Conservation (phyloP, 2,329 filamentous ascomycete species). For the Clonostachys sp. region DNA sequence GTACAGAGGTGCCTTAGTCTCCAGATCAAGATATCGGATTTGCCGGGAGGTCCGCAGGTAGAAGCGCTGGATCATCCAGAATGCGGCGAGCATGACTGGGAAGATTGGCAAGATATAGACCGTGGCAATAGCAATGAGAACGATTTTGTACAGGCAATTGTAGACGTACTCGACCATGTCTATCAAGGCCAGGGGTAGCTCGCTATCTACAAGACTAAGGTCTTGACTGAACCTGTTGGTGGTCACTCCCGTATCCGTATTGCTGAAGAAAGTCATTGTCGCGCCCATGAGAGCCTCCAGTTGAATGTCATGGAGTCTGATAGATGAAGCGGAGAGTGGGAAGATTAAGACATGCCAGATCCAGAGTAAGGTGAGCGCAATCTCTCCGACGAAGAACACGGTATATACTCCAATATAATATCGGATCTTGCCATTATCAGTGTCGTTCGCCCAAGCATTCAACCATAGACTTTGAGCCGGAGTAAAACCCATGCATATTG, state of each 20-base stretch:
- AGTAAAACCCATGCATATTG: not conserved
- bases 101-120: conserved; percentile 28
- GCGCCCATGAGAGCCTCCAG: conserved; percentile 18
- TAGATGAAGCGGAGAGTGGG: conserved; percentile 10
- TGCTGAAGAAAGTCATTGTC: conserved; percentile 31
- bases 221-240: conserved; percentile 43
- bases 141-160: conserved; percentile 4
- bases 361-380: conserved; percentile 12
- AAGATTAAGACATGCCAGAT: conserved; percentile 16
- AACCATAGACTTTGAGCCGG: too few species aligned
- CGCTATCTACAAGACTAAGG: conserved; percentile 7
- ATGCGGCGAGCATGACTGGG: conserved; percentile 29
- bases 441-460: too few species aligned
- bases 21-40: conserved; percentile 44
- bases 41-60: conserved; percentile 50
- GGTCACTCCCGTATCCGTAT: conserved; percentile 30
- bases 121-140: conserved; percentile 13
- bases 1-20: conserved; percentile 42
- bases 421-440: too few species aligned
- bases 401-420: too few species aligned
- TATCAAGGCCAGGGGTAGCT: conserved; percentile 12
- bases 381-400: too few species aligned
- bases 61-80: conserved; percentile 40
- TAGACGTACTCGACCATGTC: conserved; percentile 15
- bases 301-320: conserved; percentile 20